phyloP scores from a whole-genome alignment of 1,284 basidiomycete species.

The Fistulinella staudtii region DNA sequence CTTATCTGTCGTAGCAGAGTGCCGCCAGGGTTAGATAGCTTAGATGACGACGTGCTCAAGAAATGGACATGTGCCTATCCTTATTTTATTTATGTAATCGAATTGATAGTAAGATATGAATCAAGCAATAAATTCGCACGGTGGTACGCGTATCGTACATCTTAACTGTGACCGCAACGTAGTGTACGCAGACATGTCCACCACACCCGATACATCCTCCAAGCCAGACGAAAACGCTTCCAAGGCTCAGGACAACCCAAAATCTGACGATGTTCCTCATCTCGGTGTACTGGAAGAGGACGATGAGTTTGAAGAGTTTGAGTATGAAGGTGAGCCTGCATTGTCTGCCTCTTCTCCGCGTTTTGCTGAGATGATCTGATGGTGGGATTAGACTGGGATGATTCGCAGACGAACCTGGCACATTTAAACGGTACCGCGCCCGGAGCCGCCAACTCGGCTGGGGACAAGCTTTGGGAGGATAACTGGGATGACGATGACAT shows the following conservation, averaged over 20 bases:
- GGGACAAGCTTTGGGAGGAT: conserved; percentile 94
- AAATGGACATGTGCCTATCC: conserved; percentile 20
- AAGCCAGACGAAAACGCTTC: conserved; percentile 33
- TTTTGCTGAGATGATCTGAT: not conserved
- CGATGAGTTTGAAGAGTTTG: conserved; percentile 82
- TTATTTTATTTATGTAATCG: conserved; percentile 38
- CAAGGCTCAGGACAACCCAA: conserved; percentile 35
- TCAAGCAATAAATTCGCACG: conserved; percentile 21
- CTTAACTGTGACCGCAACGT: no score
- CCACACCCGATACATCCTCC: conserved; percentile 33
- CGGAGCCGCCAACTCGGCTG: conserved; percentile 67
- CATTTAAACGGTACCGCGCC: conserved; percentile 70
- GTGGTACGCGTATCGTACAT: conserved; percentile 12
- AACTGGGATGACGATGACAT: conserved; percentile 99
- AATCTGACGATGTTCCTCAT: conserved; percentile 43
- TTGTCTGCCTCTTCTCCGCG: not conserved
- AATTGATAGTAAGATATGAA: no score
- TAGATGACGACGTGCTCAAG: conserved; percentile 3
- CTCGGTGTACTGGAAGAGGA: conserved; percentile 79
- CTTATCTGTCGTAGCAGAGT: conserved; percentile 18
- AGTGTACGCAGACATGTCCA: no score
- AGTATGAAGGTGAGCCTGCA: conserved; percentile 54
- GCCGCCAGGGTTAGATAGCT: conserved; percentile 13
- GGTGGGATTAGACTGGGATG: conserved; percentile 69
- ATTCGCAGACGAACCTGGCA: conserved; percentile 75